Evolutionary conservation across 2,329 filamentous ascomycete genomes (phyloP), one percentile per base, ranked within the genome.

Genomic region (Colletotrichum coccodes): DNA sequence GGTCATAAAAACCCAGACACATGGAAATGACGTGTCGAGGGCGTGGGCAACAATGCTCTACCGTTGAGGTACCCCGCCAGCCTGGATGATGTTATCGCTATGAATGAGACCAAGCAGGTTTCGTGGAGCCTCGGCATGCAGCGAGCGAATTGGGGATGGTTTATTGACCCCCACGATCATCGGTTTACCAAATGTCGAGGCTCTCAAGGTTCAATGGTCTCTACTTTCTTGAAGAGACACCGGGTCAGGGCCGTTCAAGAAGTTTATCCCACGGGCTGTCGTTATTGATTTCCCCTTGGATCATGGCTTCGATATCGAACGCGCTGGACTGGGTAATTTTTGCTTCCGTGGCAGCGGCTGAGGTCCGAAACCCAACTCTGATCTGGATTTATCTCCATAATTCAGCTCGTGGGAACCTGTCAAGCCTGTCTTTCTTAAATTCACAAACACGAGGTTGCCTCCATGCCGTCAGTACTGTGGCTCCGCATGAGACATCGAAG

Each of bases 401-500:
- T 34, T 58, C 50, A 58, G 53, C 57, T 68, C 52, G 30, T 58
- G 56, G 47, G 36, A 12, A 44, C 21, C 8, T 26, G 12, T 6
- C 30, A 36, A 53, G 49, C 30, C 30, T 32, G 38, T 57, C 34
- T 57, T 26, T 42, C 11, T 14, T 46, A 38, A 34, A n/a, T 14
- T 9, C 14, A 46, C 57, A n/a, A 23, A 21, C 30, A 59, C 21
- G 34, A 58, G 67, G 50, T 57, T 26, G 16, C 16, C 1, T 38
- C 14, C 28, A 67, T 21, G 30, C 52, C 57, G 52, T 68, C 57
- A 68, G 58, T 38, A 50, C 46, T 38, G 28, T 58, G 50, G 53
- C 30, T 38, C 44, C 57, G 23, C 67, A 36, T 38, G 38, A 68
- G 64, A 70, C 67, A 67, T 60, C 12, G 16, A 47, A 34, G 38